Evolutionary conservation across 306 rosid species (phyloP).

Genomic region (Prunus fruticosa): DNA sequence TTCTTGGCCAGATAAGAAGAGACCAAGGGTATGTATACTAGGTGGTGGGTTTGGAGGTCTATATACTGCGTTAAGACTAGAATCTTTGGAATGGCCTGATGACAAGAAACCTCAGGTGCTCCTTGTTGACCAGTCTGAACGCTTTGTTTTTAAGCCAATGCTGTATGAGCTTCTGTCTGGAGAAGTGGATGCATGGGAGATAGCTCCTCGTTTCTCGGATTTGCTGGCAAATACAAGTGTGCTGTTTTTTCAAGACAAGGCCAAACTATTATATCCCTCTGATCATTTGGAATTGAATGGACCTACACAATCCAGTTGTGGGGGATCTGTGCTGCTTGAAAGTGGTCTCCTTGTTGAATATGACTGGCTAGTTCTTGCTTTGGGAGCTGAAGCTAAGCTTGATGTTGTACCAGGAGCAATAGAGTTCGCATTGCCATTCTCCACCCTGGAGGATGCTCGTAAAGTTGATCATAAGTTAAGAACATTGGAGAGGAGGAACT

Average conservation of each 20-base stretch:
- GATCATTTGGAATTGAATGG: slow-evolving; percentile 55
- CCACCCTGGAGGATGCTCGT: slow-evolving; percentile 83
- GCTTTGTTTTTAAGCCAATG: slow-evolving; percentile 77
- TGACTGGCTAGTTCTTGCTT: slow-evolving; percentile 99
- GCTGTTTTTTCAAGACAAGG: slow-evolving; percentile 78
- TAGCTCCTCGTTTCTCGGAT: slow-evolving; percentile 90
- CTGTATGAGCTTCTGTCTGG: slow-evolving; percentile 95
- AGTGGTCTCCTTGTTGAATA: slow-evolving; percentile 89
- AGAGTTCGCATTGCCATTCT: slow-evolving; percentile 81
- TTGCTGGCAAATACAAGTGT: slow-evolving; percentile 71
- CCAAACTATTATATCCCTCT: slow-evolving; percentile 59
- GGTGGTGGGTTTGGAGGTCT: slow-evolving; percentile 99
- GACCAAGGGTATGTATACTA: slow-evolving; percentile 79
- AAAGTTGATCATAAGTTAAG: slow-evolving; percentile 63
- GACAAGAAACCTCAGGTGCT: slow-evolving; percentile 77
- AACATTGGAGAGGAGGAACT: slow-evolving; percentile 75
- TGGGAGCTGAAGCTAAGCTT: slow-evolving; percentile 90
- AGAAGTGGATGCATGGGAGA: slow-evolving; percentile 97
- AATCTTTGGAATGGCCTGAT: slow-evolving; percentile 83
- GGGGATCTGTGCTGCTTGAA: slow-evolving; percentile 87
- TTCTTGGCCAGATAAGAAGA: slow-evolving; percentile 72
- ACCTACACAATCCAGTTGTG: slow-evolving; percentile 42
- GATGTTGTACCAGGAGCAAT: slow-evolving; percentile 88
- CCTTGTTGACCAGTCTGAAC: slow-evolving; percentile 59
- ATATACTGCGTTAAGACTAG: slow-evolving; percentile 89